Percentiles rank a stretch among this genome's conserved stretches.
Conservation (phyloP, 306 rosid species). For the Prosopis cineraria region DNA sequence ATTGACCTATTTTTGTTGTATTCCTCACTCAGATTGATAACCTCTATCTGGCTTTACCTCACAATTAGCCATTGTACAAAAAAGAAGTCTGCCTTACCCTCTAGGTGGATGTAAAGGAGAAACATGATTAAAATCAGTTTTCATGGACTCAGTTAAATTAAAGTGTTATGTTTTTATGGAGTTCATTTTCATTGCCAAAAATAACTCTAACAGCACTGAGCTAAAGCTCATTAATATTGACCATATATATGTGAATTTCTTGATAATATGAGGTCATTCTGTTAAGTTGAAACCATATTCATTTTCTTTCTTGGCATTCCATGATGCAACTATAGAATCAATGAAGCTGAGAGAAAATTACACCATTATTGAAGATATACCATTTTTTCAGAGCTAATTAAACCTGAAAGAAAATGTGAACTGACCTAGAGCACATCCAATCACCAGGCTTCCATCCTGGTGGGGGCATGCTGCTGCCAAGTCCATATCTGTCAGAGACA, state of each 20-base stretch:
- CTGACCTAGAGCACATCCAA: conserved; percentile 85
- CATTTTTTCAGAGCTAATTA: conserved; percentile 6
- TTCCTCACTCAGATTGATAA: too few species aligned
- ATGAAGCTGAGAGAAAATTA: not conserved
- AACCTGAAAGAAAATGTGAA: conserved; percentile 35
- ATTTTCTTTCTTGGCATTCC: conserved; percentile 9
- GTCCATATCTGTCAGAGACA: conserved; percentile 54
- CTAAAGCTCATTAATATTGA: not conserved
- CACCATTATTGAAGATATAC: not conserved
- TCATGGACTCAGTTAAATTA: conserved; percentile 23
- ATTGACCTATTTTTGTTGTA: too few species aligned
- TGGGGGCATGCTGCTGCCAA: conserved; percentile 67
- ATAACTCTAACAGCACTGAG: not conserved
- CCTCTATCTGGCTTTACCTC: too few species aligned
- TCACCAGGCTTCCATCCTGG: conserved; percentile 99
- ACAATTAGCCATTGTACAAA: too few species aligned
- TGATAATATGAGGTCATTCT: not conserved
- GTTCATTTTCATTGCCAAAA: not conserved
- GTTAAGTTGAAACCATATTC: conserved; percentile 21
- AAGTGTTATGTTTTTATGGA: conserved; percentile 15
- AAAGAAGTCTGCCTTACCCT: conserved; percentile 17
- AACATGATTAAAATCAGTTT: conserved; percentile 1
- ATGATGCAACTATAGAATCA: not conserved
- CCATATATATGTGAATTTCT: not conserved
- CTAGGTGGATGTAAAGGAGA: conserved; percentile 21